phyloP scores from a whole-genome alignment of 2,329 filamentous ascomycete genomes.

The Aspergillus neotritici region DNA sequence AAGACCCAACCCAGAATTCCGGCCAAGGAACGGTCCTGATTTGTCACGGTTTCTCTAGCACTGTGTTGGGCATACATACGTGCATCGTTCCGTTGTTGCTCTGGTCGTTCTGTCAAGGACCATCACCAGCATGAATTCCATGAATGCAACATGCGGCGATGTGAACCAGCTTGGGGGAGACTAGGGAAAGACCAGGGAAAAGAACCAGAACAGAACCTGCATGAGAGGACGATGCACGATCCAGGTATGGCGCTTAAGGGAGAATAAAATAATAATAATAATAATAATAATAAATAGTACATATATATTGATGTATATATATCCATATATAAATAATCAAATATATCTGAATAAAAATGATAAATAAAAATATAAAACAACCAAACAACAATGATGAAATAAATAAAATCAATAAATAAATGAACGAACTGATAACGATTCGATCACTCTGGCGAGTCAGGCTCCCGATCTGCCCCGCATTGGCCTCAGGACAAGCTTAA shows the following conservation, averaged over 20 bases:
- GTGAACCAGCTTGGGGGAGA: conserved; percentile 6
- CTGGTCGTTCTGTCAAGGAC: conserved; percentile 3
- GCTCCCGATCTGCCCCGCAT: conserved; percentile 20
- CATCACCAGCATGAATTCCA: conserved; percentile 10
- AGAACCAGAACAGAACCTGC: conserved; percentile 13
- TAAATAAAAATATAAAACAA: too few species aligned
- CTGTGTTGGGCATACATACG: conserved; percentile 40
- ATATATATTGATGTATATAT: too few species aligned
- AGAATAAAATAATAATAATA: background rate
- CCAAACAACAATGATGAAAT: too few species aligned
- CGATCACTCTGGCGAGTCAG: too few species aligned
- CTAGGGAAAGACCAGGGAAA: background rate
- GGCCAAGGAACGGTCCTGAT: conserved; percentile 18
- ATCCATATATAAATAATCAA: too few species aligned
- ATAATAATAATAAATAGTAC: too few species aligned
- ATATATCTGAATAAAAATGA: background rate
- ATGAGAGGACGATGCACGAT: conserved; percentile 9
- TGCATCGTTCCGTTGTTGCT: conserved; percentile 23
- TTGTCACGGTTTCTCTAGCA: conserved; percentile 29
- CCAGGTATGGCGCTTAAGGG: conserved; percentile 11
- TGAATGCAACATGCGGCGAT: conserved; percentile 19
- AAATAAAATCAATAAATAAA: background rate
- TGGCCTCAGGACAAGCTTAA: conserved; percentile 17
- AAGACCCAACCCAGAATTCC: conserved; percentile 11
- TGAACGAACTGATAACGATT: conserved; percentile 6